Conservation (phyloP, 2,329 filamentous ascomycete genomes). For the Teratosphaeria nubilosa region DNA sequence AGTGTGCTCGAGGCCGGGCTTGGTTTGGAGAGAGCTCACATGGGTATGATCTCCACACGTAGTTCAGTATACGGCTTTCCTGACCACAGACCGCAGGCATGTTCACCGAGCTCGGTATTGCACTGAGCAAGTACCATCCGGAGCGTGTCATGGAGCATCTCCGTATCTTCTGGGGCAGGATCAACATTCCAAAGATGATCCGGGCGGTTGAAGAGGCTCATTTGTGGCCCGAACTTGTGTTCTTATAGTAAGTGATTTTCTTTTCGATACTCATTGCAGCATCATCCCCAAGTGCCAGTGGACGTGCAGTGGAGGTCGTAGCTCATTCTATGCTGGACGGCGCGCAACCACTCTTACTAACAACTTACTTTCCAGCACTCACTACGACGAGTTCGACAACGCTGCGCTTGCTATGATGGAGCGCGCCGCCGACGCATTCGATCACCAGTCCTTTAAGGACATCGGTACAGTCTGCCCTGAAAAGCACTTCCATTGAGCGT, state of each 20-base stretch:
- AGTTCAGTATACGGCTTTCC: neutral
- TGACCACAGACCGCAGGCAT: constrained; percentile 48
- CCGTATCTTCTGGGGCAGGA: constrained; percentile 92
- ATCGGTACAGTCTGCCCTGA: constrained; percentile 28
- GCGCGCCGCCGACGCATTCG: constrained; percentile 93
- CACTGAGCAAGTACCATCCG: constrained; percentile 86
- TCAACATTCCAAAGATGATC: constrained; percentile 98
- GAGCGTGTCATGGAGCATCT: constrained; percentile 97
- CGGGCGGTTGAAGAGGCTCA: constrained; percentile 86
- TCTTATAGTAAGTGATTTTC: constrained; percentile 54
- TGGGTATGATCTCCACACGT: constrained; percentile 8
- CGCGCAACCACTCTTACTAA: neutral
- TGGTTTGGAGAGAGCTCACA: constrained; percentile 58
- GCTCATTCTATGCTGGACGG: neutral
- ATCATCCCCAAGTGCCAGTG: neutral
- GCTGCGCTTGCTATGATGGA: constrained; percentile 97
- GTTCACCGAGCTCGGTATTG: constrained; percentile 89
- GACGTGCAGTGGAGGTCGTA: neutral
- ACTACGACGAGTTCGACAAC: constrained; percentile 98
- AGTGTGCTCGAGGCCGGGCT: constrained; percentile 87
- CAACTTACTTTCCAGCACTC: constrained; percentile 33
- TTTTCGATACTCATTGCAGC: neutral
- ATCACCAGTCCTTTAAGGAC: constrained; percentile 99
- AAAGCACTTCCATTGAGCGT: constrained; percentile 26
- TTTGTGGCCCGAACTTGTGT: constrained; percentile 94